Evolutionary conservation across 768 basidiomycete species (phyloP), one percentile per base, ranked within the genome.

Genomic region (Rhodotorula graminis): DNA sequence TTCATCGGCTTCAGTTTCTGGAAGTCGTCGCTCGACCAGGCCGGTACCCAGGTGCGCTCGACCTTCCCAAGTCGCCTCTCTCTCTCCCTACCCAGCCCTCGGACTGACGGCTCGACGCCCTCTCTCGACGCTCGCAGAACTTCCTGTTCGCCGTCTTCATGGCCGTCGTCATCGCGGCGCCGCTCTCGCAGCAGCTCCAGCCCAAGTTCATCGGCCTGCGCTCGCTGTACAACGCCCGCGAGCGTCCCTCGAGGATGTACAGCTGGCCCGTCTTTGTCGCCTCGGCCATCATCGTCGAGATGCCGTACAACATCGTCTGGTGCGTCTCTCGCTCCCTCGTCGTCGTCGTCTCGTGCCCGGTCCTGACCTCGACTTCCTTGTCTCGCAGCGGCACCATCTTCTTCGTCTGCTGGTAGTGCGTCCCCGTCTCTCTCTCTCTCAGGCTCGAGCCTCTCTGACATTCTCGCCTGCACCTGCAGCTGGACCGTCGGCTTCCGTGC

Each of bases 171-270:
- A 50, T 67, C 19, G 42, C 64, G 76, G 85, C 85, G 0, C 85
- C 87, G 0, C 81, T 88, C 31, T 83, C 86, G 18, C 86, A 88
- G 76, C 88, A 89, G 76, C 83, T 89, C 0, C 88, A 88, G 78
- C 84, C 86, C 27, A 83, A 85, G 50, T 89, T 86, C 81, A 83
- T 89, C 70, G 80, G 82, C 46, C 84, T 86, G 64, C 86, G 89
- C n/a, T 81, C 78, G 3, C 81, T 89, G 42, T 89, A 88, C 74
- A 87, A 88, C 77, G 85, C 88, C 50, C 85, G 88, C 67, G 88
- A 90, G 79, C 84, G 86, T 6, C 84, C 88, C 0, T 87, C 86
- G 67, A 82, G 85, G 53, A 88, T 87, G 82, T 89, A 89, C 80
- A 84, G 83, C 68, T 89, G 88, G 88, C 83, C 80, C 15, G 80